Base-by-base conservation (phyloP, 352 stramenopile species). In the Globisporangium sylvaticum region DNA sequence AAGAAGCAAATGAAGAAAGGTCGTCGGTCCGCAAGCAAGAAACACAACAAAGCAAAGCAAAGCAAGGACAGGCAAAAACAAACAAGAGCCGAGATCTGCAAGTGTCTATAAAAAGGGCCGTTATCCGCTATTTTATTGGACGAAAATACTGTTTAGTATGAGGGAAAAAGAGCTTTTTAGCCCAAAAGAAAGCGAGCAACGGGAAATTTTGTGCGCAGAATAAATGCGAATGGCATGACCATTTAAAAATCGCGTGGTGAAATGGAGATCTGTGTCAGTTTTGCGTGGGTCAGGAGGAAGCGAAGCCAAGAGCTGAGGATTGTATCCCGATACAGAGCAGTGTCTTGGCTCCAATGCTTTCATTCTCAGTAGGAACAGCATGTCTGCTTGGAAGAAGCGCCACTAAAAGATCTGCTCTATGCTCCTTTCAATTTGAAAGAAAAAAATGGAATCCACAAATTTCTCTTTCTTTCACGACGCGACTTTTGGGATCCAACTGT, bases 1-100 rank as follows among this genome's bases (percentile, higher is more conserved):
- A 55, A 66, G 48, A 57, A 50, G 18, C 39, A 48, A 24, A 59
- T 59, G 54, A 34, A 59, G 54, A 59, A 59, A 59, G 54, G 54
- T 59, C 53, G 27, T 59, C 27, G 3, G 29, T 25, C 53, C 42
- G 42, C 18, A 44, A 27, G 53, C 53, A 58, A 24, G 15, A 39
- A 58, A 18, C 7, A 20, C 15, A 55, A 55, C 50, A 57, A 58
- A 25, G 27, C 39, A 58, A 9, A 3, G 15, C 52, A 58, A 58
- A 34, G 6, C 31, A 57, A 57, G 50, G 18, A 31, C 52, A 58
- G 52, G 54, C 54, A 39, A 22, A 39, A 29, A 58, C 52, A 58
- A 32, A 42, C 27, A 42, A 42, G 15, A 37, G 31, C 31, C 31
- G 31, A 25, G 15, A 24, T 44, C 42, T 50, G 18, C 42, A 29